Evolutionary conservation across 2,329 filamentous ascomycete species (phyloP).

Genomic region (Diaporthe vexans): DNA sequence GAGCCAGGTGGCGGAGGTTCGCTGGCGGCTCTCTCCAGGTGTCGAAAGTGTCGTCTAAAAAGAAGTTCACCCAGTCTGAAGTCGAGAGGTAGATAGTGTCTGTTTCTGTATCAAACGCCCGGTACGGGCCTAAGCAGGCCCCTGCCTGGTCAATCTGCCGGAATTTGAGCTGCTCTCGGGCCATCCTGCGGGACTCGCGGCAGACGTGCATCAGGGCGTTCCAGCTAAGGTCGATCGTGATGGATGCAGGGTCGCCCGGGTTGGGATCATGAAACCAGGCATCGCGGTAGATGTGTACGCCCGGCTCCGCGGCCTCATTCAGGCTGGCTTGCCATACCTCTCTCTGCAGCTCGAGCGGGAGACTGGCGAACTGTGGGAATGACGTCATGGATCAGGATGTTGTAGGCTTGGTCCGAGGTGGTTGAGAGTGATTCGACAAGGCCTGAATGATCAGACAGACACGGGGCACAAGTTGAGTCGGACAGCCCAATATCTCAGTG

Average conservation of each 20-base stretch:
- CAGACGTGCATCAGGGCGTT: not conserved
- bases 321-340: slow-evolving; percentile 11
- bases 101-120: not conserved
- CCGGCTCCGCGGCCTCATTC: not conserved
- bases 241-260: not conserved
- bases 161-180: not conserved
- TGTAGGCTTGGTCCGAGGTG: too few species aligned
- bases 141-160: not conserved
- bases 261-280: too few species aligned
- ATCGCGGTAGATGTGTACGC: slow-evolving; percentile 9
- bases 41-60: not conserved
- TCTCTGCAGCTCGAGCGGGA: slow-evolving; percentile 21
- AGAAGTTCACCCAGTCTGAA: not conserved
- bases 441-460: too few species aligned
- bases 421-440: too few species aligned
- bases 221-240: not conserved
- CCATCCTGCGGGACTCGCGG: slow-evolving; percentile 12
- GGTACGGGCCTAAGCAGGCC: not conserved
- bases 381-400: not conserved
- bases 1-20: not conserved
- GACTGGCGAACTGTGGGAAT: slow-evolving; percentile 15
- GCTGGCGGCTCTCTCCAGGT: not conserved
- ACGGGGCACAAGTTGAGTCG: not conserved
- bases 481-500: too few species aligned
- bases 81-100: not conserved